phyloP scores from a whole-genome alignment of 1,284 basidiomycete genomes.

The Melampsora larici-populina region DNA sequence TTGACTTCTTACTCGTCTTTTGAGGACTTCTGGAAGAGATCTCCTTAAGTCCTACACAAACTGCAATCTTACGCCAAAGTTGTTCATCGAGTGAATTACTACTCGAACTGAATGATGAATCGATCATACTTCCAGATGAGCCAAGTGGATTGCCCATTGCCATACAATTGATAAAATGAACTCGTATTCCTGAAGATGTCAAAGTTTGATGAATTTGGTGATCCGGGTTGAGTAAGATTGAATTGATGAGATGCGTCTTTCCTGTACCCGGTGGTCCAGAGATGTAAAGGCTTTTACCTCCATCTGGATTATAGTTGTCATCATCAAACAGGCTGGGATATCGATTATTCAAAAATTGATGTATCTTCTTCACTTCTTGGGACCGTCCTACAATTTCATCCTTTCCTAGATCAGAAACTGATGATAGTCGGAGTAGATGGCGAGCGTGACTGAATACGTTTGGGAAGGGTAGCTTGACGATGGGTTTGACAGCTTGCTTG shows the following conservation, averaged over 20 bases:
- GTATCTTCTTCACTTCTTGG: conserved; percentile 15
- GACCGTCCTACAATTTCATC: conserved; percentile 28
- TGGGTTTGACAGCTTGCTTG: background rate
- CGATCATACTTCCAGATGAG: conserved; percentile 46
- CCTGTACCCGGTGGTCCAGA: conserved; percentile 57
- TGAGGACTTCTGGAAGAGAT: background rate
- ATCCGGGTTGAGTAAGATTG: conserved; percentile 51
- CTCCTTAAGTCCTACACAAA: conserved; percentile 9
- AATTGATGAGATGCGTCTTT: conserved; percentile 55
- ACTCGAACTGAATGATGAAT: background rate
- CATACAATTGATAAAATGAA: conserved; percentile 55
- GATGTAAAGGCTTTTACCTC: conserved; percentile 52
- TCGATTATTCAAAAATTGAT: conserved; percentile 22
- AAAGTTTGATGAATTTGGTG: conserved; percentile 25
- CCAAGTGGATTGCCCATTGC: conserved; percentile 48
- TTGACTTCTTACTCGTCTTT: conserved; percentile 6
- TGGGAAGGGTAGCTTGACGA: background rate
- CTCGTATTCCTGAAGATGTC: conserved; percentile 43
- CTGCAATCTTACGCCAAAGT: conserved; percentile 28
- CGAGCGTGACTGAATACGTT: conserved; percentile 39
- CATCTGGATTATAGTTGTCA: background rate
- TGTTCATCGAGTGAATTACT: conserved; percentile 30
- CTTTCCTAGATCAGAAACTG: background rate
- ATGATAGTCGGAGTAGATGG: conserved; percentile 38
- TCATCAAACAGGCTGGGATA: conserved; percentile 2